phyloP scores from a whole-genome alignment of 805 yeast species.

The Metschnikowia reukaufii region DNA sequence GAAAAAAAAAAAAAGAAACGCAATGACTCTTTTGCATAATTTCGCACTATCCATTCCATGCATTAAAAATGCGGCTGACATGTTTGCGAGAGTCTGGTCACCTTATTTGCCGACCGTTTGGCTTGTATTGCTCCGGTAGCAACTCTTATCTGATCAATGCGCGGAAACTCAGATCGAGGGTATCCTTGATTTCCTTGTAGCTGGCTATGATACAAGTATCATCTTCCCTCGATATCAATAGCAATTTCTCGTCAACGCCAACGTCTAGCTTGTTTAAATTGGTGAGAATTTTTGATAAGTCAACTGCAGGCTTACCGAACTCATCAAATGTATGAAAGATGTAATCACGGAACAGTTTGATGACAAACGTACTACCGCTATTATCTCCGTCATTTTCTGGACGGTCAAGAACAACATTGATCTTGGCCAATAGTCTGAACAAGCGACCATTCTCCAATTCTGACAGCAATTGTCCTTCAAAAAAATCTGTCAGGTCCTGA shows the following conservation, averaged over 20 bases:
- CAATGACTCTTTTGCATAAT: neutral
- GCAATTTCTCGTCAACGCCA: constrained; percentile 79
- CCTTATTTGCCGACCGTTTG: no score
- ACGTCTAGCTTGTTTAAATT: constrained; percentile 89
- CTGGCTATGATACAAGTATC: constrained; percentile 81
- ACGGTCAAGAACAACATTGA: constrained; percentile 74
- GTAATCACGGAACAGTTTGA: constrained; percentile 73
- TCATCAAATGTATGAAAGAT: constrained; percentile 85
- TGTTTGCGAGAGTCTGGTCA: neutral
- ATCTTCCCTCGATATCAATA: constrained; percentile 82
- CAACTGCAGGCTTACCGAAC: constrained; percentile 72
- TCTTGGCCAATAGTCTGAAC: constrained; percentile 76
- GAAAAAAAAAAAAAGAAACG: neutral
- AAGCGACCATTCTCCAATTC: constrained; percentile 89
- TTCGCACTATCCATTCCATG: neutral
- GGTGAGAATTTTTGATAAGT: constrained; percentile 75
- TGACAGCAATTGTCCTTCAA: constrained; percentile 59
- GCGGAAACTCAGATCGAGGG: constrained; percentile 69
- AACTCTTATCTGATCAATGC: constrained; percentile 12
- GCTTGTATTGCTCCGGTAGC: neutral
- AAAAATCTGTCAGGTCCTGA: constrained; percentile 53
- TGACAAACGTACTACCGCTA: constrained; percentile 65
- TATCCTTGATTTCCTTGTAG: constrained; percentile 75
- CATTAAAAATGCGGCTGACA: neutral
- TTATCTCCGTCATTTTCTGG: constrained; percentile 60